Base-by-base conservation (phyloP, 257 asterid species). In the Rauvolfia tetraphylla region DNA sequence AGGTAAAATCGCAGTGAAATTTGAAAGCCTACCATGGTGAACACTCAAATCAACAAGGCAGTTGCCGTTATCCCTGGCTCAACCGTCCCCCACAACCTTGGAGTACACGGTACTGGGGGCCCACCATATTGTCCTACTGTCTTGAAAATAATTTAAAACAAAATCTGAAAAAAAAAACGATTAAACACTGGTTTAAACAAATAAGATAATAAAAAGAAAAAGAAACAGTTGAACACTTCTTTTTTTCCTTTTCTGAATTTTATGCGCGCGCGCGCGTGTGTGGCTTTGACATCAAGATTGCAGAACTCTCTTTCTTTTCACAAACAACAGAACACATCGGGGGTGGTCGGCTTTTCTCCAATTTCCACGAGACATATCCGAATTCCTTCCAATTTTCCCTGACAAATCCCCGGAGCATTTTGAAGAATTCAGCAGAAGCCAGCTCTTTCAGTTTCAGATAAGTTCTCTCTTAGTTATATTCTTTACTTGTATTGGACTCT, bases 201-300 rank as follows among this genome's bases (percentile, higher is more conserved):
- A 59, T n/a, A 46, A 29, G 49, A 18, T 20, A 3, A 3, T 39
- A 42, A 3, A 3, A 0, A 4, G 7, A 36, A 42, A 38, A 53
- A 22, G 33, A 27, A 31, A 27, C 10, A 31, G 41, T 42, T 68
- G 7, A 5, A 33, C 49, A 54, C 33, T 12, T n/a, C 17, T 36
- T 68, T 36, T 41, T 25, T 58, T 23, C 7, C 54, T 1, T 44
- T 42, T 75, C 39, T 63, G 48, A 15, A 20, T 18, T 63, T 38
- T 42, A 11, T 6, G 2, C 23, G 15, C 27, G 78, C n/a, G n/a
- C n/a, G n/a, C n/a, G n/a, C n/a, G 72, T 84, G 66, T 69, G 88
- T 78, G 87, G 85, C 90, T 81, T 88, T 77, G 73, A 78, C 86
- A 86, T 82, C 62, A 83, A 88, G 92, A 83, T 68, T 70, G 74